Percentiles rank a stretch among this genome's conserved stretches.
phyloP scores from a whole-genome alignment of 163 green algal genomes.

The Prototheca wickerhamii region DNA sequence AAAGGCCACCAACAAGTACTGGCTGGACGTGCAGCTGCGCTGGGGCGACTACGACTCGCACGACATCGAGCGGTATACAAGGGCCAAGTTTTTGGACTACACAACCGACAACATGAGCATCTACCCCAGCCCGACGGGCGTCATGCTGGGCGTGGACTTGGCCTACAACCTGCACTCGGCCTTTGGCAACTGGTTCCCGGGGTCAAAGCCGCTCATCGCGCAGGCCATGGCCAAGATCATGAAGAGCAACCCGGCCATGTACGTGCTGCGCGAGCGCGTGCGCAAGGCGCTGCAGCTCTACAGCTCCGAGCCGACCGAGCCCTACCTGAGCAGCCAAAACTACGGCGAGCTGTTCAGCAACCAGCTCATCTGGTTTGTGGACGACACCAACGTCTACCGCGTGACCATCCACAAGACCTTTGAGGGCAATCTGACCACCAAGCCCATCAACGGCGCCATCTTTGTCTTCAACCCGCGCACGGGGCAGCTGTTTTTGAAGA shows the following conservation, averaged over 20 bases:
- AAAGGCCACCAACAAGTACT: constrained; percentile 98
- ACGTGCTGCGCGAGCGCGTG: constrained; percentile 97
- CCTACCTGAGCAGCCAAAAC: constrained; percentile 91
- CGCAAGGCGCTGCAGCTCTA: constrained; percentile 99
- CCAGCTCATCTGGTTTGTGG: constrained; percentile 99
- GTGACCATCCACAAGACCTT: constrained; percentile 99
- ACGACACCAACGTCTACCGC: constrained; percentile 99
- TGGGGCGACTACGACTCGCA: constrained; percentile 99
- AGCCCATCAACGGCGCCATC: constrained; percentile 91
- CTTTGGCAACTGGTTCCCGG: constrained; percentile 99
- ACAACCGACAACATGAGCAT: constrained; percentile 99
- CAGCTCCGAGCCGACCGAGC: constrained; percentile 96
- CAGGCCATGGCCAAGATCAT: constrained; percentile 82
- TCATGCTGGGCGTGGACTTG: constrained; percentile 96
- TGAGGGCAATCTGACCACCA: constrained; percentile 94
- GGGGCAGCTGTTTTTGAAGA: constrained; percentile 81
- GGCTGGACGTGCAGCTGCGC: constrained; percentile 86
- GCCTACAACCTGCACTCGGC: constrained; percentile 97
- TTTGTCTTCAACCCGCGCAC: constrained; percentile 99
- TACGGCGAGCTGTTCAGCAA: constrained; percentile 88
- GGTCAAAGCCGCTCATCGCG: constrained; percentile 89
- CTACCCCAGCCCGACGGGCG: constrained; percentile 91
- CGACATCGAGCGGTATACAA: constrained; percentile 97
- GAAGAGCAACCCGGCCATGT: constrained; percentile 94
- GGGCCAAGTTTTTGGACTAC: constrained; percentile 99